These are phyloP conservation scores for Alternaria solani DNA, from an alignment of 2,329 filamentous ascomycete genomes.

Conservation along the genomic window DNA sequence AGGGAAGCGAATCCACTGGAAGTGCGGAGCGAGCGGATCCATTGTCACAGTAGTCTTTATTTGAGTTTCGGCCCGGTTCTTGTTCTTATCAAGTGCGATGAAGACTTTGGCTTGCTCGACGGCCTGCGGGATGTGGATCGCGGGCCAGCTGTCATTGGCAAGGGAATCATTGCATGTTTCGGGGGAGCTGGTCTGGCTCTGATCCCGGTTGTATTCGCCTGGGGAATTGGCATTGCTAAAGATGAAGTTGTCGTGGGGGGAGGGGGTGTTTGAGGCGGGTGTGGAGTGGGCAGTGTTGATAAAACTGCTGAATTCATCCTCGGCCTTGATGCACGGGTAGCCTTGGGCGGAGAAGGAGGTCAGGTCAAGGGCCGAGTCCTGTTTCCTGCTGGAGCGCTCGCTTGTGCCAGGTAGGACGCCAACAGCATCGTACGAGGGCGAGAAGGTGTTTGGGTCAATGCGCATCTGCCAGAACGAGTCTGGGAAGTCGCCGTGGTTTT, in stretches of 20 bases:
- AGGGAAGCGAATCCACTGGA: slow-evolving; percentile 84
- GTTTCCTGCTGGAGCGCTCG: slow-evolving; percentile 28
- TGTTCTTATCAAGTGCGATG: slow-evolving; percentile 55
- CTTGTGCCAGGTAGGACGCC: slow-evolving; percentile 10
- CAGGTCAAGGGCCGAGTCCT: slow-evolving; percentile 38
- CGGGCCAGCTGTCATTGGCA: slow-evolving; percentile 30
- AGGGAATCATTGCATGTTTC: slow-evolving; percentile 36
- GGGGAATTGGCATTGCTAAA: slow-evolving; percentile 47
- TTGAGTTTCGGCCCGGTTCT: slow-evolving; percentile 95
- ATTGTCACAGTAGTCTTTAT: slow-evolving; percentile 87
- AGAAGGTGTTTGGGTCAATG: slow-evolving; percentile 13
- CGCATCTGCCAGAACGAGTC: slow-evolving; percentile 24
- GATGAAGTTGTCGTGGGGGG: slow-evolving; percentile 37
- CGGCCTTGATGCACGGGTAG: slow-evolving; percentile 25
- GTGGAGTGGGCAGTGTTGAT: slow-evolving; percentile 34
- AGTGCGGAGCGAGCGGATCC: slow-evolving; percentile 75
- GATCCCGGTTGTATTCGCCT: slow-evolving; percentile 37
- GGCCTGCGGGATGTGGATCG: slow-evolving; percentile 40
- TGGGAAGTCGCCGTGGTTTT: slow-evolving; percentile 25
- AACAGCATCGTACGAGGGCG: slow-evolving; percentile 11
- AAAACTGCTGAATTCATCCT: slow-evolving; percentile 27
- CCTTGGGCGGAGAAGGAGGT: slow-evolving; percentile 19
- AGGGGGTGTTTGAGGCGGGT: slow-evolving; percentile 38
- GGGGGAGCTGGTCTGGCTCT: slow-evolving; percentile 44
- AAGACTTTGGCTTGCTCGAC: slow-evolving; percentile 31